phyloP scores from a whole-genome alignment of 2,329 filamentous ascomycete genomes.

The Epicoccum nigrum region DNA sequence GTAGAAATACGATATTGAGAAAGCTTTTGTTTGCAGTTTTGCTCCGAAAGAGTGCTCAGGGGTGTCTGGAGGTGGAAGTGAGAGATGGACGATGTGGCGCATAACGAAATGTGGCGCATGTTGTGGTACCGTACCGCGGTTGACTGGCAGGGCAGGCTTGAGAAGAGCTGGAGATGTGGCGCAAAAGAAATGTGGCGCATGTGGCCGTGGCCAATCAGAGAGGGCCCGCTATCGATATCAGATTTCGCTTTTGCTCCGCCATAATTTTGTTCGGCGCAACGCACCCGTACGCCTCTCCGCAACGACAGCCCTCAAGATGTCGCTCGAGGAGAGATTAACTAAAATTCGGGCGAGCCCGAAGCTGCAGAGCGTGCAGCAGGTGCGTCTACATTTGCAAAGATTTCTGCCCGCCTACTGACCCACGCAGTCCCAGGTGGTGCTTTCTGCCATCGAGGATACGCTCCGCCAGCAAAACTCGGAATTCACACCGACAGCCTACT shows the following conservation, averaged over 20 bases:
- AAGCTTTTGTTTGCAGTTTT: too few relatives aligned
- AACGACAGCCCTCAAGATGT: constrained; percentile 49
- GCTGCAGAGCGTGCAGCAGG: constrained; percentile 92
- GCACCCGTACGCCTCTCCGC: constrained; percentile 15
- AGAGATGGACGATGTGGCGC: too few relatives aligned
- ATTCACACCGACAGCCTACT: constrained; percentile 87
- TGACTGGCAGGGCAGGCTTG: too few relatives aligned
- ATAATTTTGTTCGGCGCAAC: constrained; percentile 10
- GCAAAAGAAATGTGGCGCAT: too few relatives aligned
- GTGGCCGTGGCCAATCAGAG: neutral
- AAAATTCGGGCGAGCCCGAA: constrained; percentile 94
- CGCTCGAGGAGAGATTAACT: constrained; percentile 88
- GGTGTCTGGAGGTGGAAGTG: too few relatives aligned
- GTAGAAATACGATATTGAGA: too few relatives aligned
- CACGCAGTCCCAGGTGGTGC: constrained; percentile 77
- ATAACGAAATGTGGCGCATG: too few relatives aligned
- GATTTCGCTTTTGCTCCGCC: neutral
- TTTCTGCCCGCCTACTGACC: constrained; percentile 14
- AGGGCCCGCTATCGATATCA: constrained; percentile 11
- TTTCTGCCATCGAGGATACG: constrained; percentile 91
- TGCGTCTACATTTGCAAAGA: constrained; percentile 46
- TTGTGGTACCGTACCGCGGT: too few relatives aligned
- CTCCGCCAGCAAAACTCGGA: constrained; percentile 86
- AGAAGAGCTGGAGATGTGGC: too few relatives aligned
- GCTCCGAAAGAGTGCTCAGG: too few relatives aligned